Evolutionary conservation across 2,329 filamentous ascomycete species (phyloP).

Genomic region (Sordariomycetes sp.): DNA sequence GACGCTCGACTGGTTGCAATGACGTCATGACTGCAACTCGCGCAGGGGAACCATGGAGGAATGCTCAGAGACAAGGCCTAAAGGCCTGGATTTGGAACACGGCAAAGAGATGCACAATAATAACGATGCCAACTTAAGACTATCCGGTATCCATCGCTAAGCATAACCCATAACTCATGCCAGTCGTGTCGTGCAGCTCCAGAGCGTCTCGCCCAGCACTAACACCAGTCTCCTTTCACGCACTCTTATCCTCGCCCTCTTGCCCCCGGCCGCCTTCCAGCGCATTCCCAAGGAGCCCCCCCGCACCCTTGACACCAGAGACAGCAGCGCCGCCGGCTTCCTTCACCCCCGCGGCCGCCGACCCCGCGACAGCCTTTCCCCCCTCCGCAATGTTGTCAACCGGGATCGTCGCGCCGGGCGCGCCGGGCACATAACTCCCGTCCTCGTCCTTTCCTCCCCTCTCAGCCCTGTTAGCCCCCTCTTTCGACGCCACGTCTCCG

Average conservation of each 20-base stretch:
- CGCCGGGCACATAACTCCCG: slow-evolving; percentile 29
- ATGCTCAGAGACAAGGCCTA: too few species aligned
- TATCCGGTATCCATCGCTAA: too few species aligned
- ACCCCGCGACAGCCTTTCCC: background rate
- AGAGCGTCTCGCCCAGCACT: too few species aligned
- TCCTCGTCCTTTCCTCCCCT: slow-evolving; percentile 49
- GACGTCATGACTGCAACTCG: background rate
- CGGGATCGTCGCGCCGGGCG: background rate
- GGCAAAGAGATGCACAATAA: too few species aligned
- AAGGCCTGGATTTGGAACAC: too few species aligned
- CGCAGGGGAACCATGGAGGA: too few species aligned
- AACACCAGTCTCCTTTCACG: too few species aligned
- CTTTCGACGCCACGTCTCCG: slow-evolving; percentile 47
- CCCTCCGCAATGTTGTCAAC: background rate
- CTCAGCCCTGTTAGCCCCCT: slow-evolving; percentile 54
- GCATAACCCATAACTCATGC: too few species aligned
- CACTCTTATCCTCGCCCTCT: background rate
- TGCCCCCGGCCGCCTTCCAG: background rate
- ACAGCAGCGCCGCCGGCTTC: background rate
- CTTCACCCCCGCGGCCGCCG: background rate
- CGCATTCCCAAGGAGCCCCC: background rate
- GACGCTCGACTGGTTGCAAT: background rate
- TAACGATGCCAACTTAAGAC: too few species aligned
- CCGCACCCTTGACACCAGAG: background rate
- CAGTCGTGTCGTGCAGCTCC: too few species aligned